Conservation (phyloP, 306 rosid species). For the Mimosa pudica region DNA sequence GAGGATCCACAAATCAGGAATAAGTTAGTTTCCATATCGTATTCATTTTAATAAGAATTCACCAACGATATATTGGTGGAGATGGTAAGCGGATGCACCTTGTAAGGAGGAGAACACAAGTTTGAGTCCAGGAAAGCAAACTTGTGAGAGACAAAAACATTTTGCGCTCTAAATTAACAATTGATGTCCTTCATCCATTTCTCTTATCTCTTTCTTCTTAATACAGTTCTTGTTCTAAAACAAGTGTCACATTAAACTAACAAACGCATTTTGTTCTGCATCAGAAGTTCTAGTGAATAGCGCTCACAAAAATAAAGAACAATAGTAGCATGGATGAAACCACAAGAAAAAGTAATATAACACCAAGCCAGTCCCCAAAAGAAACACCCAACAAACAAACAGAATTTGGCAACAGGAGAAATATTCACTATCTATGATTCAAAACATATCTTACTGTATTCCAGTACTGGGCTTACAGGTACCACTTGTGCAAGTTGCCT, state of each 20-base stretch:
- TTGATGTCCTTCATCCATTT: background rate
- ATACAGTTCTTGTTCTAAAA: background rate
- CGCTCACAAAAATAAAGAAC: background rate
- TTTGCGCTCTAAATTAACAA: no score
- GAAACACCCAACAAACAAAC: background rate
- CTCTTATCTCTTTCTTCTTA: background rate
- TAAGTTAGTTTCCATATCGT: background rate
- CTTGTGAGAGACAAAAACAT: no score
- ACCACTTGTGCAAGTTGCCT: conserved; percentile 66
- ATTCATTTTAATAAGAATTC: background rate
- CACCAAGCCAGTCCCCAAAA: background rate
- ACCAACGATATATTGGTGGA: background rate
- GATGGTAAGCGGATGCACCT: no score
- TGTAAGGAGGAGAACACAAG: no score
- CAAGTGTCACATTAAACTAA: background rate
- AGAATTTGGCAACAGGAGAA: background rate
- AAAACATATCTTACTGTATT: conserved; percentile 67
- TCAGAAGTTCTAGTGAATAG: background rate
- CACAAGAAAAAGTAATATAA: background rate
- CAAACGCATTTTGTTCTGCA: background rate
- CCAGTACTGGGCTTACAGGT: conserved; percentile 75
- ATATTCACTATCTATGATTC: conserved; percentile 18
- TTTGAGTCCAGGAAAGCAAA: no score
- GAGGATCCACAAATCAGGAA: background rate
- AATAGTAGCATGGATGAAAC: background rate